These are phyloP conservation scores for Peronospora belbahrii DNA, from an alignment of 352 stramenopile genomes.

Conservation along the genomic window DNA sequence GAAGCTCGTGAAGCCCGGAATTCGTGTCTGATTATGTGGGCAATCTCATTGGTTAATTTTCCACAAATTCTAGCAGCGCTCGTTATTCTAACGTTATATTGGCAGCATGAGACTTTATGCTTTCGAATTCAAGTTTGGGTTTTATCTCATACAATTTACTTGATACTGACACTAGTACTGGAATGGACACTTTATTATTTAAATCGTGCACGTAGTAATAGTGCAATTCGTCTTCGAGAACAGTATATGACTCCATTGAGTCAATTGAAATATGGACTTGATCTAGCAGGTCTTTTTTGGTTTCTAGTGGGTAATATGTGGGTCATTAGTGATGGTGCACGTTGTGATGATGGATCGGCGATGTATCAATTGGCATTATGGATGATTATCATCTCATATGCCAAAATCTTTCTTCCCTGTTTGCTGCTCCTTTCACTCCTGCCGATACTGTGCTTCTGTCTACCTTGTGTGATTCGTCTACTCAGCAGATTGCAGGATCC, in stretches of 20 bases:
- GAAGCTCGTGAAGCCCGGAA: constrained; percentile 74
- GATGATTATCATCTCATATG: constrained; percentile 90
- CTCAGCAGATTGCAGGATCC: constrained; percentile 86
- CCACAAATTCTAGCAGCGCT: constrained; percentile 58
- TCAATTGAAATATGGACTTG: constrained; percentile 76
- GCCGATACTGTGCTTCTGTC: constrained; percentile 90
- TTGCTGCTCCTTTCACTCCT: constrained; percentile 85
- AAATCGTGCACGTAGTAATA: constrained; percentile 45
- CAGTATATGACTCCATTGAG: constrained; percentile 60
- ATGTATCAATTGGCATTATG: constrained; percentile 84
- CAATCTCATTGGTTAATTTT: constrained; percentile 67
- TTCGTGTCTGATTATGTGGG: constrained; percentile 71
- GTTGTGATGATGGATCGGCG: constrained; percentile 64
- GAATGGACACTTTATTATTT: constrained; percentile 78
- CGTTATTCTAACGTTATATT: constrained; percentile 59
- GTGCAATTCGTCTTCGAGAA: constrained; percentile 51
- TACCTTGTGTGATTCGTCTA: constrained; percentile 88
- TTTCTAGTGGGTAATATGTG: constrained; percentile 87
- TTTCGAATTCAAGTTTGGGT: constrained; percentile 83
- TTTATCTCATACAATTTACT: constrained; percentile 63
- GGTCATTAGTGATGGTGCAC: constrained; percentile 78
- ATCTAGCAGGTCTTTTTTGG: constrained; percentile 75
- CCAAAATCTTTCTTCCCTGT: constrained; percentile 90
- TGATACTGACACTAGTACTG: constrained; percentile 55
- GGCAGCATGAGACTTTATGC: constrained; percentile 60